Conservation (phyloP, 73 alveolate genomes). For the Durusdinium trenchii region DNA sequence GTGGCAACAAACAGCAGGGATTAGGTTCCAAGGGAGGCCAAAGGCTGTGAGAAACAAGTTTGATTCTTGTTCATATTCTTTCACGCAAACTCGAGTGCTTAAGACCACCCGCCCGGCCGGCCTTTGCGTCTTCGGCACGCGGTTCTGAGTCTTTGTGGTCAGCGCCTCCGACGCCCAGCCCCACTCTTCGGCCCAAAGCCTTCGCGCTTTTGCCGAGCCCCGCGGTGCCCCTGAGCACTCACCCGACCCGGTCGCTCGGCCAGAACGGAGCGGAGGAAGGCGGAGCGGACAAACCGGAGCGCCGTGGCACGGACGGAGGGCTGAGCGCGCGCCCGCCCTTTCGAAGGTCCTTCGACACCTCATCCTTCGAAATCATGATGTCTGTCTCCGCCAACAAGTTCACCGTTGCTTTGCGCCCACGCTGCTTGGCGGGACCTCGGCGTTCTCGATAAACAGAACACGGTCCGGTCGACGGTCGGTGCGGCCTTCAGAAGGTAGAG, state of each 20-base stretch:
- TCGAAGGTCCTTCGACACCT: background rate
- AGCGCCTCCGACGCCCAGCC: no score
- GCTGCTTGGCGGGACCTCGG: constrained; percentile 15
- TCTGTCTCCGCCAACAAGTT: constrained; percentile 61
- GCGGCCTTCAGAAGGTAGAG: background rate
- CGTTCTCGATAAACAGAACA: background rate
- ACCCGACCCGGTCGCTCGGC: background rate
- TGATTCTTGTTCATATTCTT: background rate
- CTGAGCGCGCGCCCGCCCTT: background rate
- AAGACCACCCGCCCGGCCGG: no score
- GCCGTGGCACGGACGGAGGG: background rate
- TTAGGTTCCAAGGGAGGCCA: background rate
- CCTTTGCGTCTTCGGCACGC: no score
- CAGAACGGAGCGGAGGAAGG: background rate
- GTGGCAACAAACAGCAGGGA: background rate
- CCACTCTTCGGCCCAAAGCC: background rate
- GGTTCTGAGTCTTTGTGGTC: no score
- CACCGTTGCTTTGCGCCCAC: constrained; percentile 90
- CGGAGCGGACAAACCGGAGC: background rate
- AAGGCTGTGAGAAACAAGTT: background rate
- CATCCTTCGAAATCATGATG: constrained; percentile 51
- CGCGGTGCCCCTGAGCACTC: background rate
- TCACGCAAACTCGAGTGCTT: background rate
- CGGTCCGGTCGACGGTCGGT: background rate
- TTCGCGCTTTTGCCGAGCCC: no score